A percentile compares a stretch with the other conserved stretches of the same genome.
Evolutionary conservation across 805 yeast species (phyloP).

Genomic region (Tetrapisispora phaffii): DNA sequence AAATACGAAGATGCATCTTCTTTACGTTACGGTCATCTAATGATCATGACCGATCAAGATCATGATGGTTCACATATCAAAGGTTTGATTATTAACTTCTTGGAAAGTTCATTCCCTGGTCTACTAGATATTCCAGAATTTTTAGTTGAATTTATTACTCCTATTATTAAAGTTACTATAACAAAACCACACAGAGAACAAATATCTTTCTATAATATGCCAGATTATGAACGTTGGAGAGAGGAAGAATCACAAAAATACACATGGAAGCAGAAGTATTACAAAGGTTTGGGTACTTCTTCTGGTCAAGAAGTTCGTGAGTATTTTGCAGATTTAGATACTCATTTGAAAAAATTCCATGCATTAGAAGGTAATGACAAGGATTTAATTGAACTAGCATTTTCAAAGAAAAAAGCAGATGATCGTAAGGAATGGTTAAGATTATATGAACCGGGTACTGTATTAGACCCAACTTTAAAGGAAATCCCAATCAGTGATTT

Average conservation of each 20-base stretch:
- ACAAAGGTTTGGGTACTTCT: constrained; percentile 98
- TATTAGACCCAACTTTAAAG: constrained; percentile 63
- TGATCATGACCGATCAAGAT: constrained; percentile 99
- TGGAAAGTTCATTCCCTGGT: constrained; percentile 93
- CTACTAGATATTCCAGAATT: constrained; percentile 84
- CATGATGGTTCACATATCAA: constrained; percentile 98
- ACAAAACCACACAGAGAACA: constrained; percentile 49
- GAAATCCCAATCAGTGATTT: constrained; percentile 87
- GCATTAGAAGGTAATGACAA: constrained; percentile 71
- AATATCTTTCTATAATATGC: constrained; percentile 84
- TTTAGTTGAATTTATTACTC: constrained; percentile 87
- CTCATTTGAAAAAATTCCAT: constrained; percentile 78
- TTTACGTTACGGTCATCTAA: constrained; percentile 87
- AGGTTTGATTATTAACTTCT: constrained; percentile 85
- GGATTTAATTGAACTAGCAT: constrained; percentile 77
- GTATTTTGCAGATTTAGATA: constrained; percentile 76
- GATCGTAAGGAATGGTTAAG: constrained; percentile 96
- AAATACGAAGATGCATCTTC: constrained; percentile 62
- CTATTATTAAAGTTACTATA: constrained; percentile 84
- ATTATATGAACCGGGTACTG: constrained; percentile 85
- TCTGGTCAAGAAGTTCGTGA: constrained; percentile 72
- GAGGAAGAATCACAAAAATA: constrained; percentile 63
- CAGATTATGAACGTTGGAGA: constrained; percentile 92
- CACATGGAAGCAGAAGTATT: constrained; percentile 89
- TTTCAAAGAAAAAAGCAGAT: constrained; percentile 90